These are phyloP conservation scores for Musa itinerans DNA, from an alignment of 176 grass and related monocot species.

Conservation along the genomic window DNA sequence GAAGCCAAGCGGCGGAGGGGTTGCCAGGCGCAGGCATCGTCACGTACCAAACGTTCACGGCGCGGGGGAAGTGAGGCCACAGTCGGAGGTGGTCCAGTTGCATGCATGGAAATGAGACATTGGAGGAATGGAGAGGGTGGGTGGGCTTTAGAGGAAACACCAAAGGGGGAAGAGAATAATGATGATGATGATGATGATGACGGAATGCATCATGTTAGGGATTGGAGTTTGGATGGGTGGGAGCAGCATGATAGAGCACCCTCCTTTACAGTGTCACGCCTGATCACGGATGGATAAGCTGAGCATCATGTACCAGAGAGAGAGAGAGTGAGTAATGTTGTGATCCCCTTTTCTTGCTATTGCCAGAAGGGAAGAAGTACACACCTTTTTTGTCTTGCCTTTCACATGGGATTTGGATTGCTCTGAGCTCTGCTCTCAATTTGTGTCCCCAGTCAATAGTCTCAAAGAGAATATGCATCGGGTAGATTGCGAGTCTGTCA, in stretches of 20 bases:
- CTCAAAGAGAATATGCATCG: too few relatives aligned
- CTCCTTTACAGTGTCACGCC: not conserved
- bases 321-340: not conserved
- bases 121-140: not conserved
- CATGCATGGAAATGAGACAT: not conserved
- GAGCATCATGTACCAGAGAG: not conserved
- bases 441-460: too few relatives aligned
- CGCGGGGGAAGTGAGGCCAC: not conserved
- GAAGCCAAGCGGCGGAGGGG: constrained; percentile 12
- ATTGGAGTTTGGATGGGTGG: too few relatives aligned
- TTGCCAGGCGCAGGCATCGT: constrained; percentile 26
- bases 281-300: not conserved
- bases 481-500: too few relatives aligned
- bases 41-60: constrained; percentile 34
- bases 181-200: not conserved
- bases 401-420: not conserved
- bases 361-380: not conserved
- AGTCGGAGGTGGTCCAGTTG: not conserved
- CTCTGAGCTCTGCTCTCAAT: too few relatives aligned
- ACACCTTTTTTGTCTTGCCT: not conserved
- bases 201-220: too few relatives aligned
- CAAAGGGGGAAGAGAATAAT: not conserved
- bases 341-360: not conserved
- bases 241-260: too few relatives aligned
- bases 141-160: not conserved